Evolutionary conservation across 345 rosid species (phyloP), one percentile per base, ranked within the genome.

Genomic region (Carallia brachiata): DNA sequence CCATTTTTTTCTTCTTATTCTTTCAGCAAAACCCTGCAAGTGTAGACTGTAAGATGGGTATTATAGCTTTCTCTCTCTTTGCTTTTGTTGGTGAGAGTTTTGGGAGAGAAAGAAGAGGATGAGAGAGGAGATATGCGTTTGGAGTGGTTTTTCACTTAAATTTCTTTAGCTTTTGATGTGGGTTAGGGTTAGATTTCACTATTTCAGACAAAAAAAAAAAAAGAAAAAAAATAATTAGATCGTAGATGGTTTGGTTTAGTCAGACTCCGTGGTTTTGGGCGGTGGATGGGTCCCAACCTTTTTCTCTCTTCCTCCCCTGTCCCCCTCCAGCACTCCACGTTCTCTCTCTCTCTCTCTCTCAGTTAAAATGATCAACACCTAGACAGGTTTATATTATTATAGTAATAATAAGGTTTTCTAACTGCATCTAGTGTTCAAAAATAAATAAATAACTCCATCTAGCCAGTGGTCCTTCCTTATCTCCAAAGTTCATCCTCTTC

Each of bases 221-320:
- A 23, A 17, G 13, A 55, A 62, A 73, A 66, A 73, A 67, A 61
- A 71, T 8, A 27, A n/a, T 37, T 50, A 69, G 68, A 52, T 50
- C 37, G 66, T 64, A 67, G 76, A 77, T 73, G 76, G 80, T 68
- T 77, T 72, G 75, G 72, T 79, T 73, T 69, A 69, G 75, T 80
- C 67, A 78, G 80, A 77, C 74, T 73, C 76, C 80, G 75, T 78
- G 79, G 72, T 67, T 74, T 70, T 84, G 90, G 84, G 83, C 83
- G 91, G 90, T 84, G 90, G 84, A 78, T 77, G 83, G 85, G 90
- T 80, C 87, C 95, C 92, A 86, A 75, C 81, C 65, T 65, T 23
- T 61, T 66, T 65, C 72, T 56, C 67, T 59, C 73, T 4, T 23
- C 31, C 74, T 68, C 73, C 70, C 18, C 76, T 40, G 57, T 61